Base-by-base conservation (phyloP, 2,329 filamentous ascomycete species). In the Colletotrichum camelliae region DNA sequence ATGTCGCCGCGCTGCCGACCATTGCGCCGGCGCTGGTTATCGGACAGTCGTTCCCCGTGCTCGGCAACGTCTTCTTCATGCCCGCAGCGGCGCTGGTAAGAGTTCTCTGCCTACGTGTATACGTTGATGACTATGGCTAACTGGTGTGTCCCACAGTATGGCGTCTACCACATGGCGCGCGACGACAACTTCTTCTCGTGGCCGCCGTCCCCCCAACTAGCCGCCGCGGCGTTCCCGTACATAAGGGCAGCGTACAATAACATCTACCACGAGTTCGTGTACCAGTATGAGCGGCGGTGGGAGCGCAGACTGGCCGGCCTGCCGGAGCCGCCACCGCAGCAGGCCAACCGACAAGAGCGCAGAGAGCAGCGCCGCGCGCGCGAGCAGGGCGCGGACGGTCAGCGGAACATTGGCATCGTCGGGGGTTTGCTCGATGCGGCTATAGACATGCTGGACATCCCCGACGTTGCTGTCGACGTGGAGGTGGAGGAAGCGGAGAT, bases 141-240 rank as follows among this genome's bases (percentile, higher is more conserved):
- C 27, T 31, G 27, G 33, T 31, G 8, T 29, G 7, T 60, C 13
- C 12, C 10, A 43, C 69, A 91, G 90, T 91, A 88, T 72, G 87
- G 86, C 66, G 84, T 87, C 13, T 84, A 86, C 39, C 85, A 89
- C 31, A 80, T 88, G 43, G 83, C 87, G 69, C 84, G 87, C 58
- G 84, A 89, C 55, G 83, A 86, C 35, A 80, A 86, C n/a, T 84
- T 88, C 64, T 82, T 88, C 24, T 80, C 81, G 16, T 92, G 90
- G 90, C 90, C 90, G 1, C 90, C 89, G 0, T 88, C 89, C 1
- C 87, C 89, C 1, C 84, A 87, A 52, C 87, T 89, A 74, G 88
- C 86, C n/a, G 81, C 91, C 67, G 84, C 87, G 2, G 77, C 88
- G 4, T 87, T 91, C 76, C 90, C 90, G 0, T 87, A 86, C 58